Evolutionary conservation across 2,329 filamentous ascomycete species (phyloP), one percentile per base, ranked within the genome.

Genomic region (Epicoccum sorghinum): DNA sequence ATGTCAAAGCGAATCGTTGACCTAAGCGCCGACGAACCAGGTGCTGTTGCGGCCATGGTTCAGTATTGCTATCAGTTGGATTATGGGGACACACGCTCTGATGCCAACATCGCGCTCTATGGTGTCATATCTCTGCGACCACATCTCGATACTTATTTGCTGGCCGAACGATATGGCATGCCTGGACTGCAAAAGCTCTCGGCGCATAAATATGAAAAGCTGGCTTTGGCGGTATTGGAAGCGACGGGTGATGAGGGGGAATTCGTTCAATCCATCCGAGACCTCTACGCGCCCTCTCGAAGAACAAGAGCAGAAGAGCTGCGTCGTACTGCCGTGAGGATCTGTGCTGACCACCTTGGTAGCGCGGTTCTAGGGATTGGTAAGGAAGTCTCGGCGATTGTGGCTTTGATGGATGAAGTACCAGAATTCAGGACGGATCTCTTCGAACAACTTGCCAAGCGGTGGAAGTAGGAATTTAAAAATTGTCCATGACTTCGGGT

Each of bases 11-110:
- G 62, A 13, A 58, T 61, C n/a, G 65, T 71, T 18, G 68, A 71
- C 45, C 57, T 71, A 14, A 68, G 68, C 22, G 63, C 65, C 23
- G 69, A 71, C 38, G 64, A 72, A 29, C 63, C 70, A 8, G 61
- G 59, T 32, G 66, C 68, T 33, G 67, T 72, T 9, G 63, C 69
- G 7, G 68, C 69, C 5, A 71, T 72, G 70, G 65, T 72, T 48
- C 67, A 70, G 40, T 72, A 70, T 42, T 68, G 62, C 45, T 72
- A 72, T 36, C 65, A 68, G 23, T 53, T 71, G 23, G 66, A 71
- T 41, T 70, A 72, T 36, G 61, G 47, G 43, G 68, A 72, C 38
- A 63, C 59, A 18, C 52, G 65, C 18, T 18, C 61, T n/a, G 57
- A 59, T 27, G 44, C 60, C 1, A 64, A 63, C 35, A 40, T 54